Base-by-base conservation (phyloP, 1,139 yeast genomes). In the Kluyveromyces sp. region DNA sequence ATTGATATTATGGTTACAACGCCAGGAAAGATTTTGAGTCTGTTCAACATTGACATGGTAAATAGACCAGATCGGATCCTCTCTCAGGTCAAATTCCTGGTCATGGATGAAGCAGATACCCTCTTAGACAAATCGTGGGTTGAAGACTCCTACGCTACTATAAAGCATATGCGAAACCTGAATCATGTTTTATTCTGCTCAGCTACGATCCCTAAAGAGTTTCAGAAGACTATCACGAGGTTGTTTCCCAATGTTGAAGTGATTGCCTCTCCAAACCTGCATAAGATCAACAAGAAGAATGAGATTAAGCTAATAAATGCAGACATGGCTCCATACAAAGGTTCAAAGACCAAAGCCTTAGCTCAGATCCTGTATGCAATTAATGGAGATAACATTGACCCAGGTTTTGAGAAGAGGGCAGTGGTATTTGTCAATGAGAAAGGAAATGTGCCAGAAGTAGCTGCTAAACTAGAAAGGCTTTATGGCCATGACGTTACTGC, bases 21-120 rank as follows among this genome's bases (percentile, higher is more conserved):
- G 0, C 98, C 98, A 0, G 77, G 78, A 12, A 83, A 83, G 55
- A 56, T 83, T 20, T 40, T 49, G 16, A 69, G 75, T 3, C 63
- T 78, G 41, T 67, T 69, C 36, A 69, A 70, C 40, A 68, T 76
- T 35, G 64, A 66, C 29, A 69, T 69, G 53, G 57, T 71, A 12
- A 66, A 69, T 38, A 65, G 73, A 28, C 80, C 83, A 0, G 77
- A 71, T 52, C 65, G 70, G 33, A 59, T 69, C 9, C 65, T 78
- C 42, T 63, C 67, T 4, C 66, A 66, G 31, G 75, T 78, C 0
- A 71, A 74, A 25, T 82, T 75, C 54, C 70, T 85, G 44, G 89
- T 85, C 2, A 75, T 84, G n/a, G 98, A 92, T 61, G 98, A 92
- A 63, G 97, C 98, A 0, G 98, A 92, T 63, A 85, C 96, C 0